phyloP scores from a whole-genome alignment of 1,284 basidiomycete species.

The Agaricales sp. region DNA sequence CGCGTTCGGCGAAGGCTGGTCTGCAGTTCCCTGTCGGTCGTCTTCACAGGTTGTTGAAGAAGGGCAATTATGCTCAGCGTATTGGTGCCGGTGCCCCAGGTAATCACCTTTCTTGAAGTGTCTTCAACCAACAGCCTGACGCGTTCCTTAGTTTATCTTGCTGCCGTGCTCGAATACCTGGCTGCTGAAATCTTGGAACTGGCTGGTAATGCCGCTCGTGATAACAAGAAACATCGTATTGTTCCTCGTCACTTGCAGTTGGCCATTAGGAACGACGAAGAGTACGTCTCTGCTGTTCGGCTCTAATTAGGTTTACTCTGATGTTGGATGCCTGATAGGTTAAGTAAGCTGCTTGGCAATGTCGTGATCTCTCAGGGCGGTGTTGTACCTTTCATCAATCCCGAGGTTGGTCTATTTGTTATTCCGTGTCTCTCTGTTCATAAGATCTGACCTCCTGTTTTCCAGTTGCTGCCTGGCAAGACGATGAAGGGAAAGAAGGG shows the following conservation, averaged over 20 bases:
- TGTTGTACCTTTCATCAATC: conserved; percentile 60
- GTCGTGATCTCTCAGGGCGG: conserved; percentile 86
- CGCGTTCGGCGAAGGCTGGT: conserved; percentile 75
- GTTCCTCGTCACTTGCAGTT: conserved; percentile 83
- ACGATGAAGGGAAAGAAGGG: neutral
- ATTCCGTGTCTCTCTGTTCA: too few species aligned
- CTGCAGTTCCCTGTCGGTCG: conserved; percentile 87
- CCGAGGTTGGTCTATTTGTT: conserved; percentile 11
- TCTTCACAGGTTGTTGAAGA: conserved; percentile 86
- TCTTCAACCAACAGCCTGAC: too few species aligned
- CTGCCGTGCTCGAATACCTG: conserved; percentile 76
- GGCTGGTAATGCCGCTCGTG: conserved; percentile 73
- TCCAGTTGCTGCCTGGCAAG: neutral
- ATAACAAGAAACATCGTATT: conserved; percentile 83
- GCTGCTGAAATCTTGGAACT: conserved; percentile 85
- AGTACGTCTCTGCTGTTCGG: conserved; percentile 28
- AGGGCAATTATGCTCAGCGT: conserved; percentile 80
- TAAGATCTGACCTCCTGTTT: too few species aligned
- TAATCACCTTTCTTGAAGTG: conserved; percentile 32
- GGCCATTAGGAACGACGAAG: conserved; percentile 82
- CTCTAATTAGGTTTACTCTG: neutral
- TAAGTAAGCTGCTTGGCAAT: conserved; percentile 66
- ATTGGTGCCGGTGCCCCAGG: conserved; percentile 74
- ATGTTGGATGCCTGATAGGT: conserved; percentile 21
- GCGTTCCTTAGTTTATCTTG: conserved; percentile 59